Conservation (phyloP, 345 rosid genomes). For the Clarkia xantiana region DNA sequence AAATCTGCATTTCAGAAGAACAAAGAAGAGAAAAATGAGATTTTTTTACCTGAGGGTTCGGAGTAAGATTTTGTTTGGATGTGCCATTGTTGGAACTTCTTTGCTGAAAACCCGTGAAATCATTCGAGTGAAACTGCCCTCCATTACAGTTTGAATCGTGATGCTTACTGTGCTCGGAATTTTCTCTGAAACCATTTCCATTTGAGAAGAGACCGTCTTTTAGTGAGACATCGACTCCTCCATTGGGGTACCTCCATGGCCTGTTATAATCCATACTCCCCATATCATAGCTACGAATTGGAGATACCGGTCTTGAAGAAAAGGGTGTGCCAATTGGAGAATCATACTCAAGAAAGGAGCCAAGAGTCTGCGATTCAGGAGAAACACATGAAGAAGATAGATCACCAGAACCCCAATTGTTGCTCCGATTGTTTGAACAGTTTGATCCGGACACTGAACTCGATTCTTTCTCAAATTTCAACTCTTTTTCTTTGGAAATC, state of each 20-base stretch:
- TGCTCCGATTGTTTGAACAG: slow-evolving; percentile 23
- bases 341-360: slow-evolving; percentile 40
- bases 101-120: slow-evolving; percentile 34
- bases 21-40: too few species aligned
- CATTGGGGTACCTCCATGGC: slow-evolving; percentile 39
- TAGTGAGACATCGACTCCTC: slow-evolving; percentile 48
- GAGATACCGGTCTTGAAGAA: slow-evolving; percentile 31
- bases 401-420: slow-evolving; percentile 11
- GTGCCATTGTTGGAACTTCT: slow-evolving; percentile 28
- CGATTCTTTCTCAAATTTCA: slow-evolving; percentile 41
- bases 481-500: slow-evolving; percentile 37
- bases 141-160: slow-evolving; percentile 18
- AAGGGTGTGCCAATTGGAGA: slow-evolving; percentile 43
- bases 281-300: slow-evolving; percentile 23
- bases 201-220: slow-evolving; percentile 59
- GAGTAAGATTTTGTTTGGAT: slow-evolving; percentile 30
- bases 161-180: slow-evolving; percentile 14
- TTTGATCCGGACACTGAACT: slow-evolving; percentile 60
- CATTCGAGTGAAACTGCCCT: slow-evolving; percentile 18
- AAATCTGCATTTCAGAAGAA: neutral
- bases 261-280: slow-evolving; percentile 49
- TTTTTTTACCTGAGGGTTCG: slow-evolving; percentile 52
- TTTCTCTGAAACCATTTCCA: slow-evolving; percentile 28
- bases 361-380: slow-evolving; percentile 73
- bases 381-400: slow-evolving; percentile 43